Base-by-base conservation (phyloP, 1,284 basidiomycete species). In the Ganoderma lingzhi region DNA sequence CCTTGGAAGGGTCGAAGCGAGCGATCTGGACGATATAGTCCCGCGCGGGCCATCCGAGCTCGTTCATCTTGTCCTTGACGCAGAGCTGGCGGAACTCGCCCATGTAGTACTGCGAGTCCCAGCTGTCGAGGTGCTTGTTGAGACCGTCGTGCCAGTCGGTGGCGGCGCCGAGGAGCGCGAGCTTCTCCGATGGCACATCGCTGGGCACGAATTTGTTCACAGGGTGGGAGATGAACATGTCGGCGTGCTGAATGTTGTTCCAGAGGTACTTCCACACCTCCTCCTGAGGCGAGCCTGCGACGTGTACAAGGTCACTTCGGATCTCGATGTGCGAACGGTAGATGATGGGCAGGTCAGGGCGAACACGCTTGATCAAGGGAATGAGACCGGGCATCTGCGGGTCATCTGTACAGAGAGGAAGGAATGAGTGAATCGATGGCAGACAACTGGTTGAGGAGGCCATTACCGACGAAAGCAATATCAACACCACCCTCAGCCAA, bases 241-340 rank as follows among this genome's bases (percentile, higher is more conserved):
- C 94, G 62, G 93, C 90, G 37, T 91, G 85, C 78, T 94, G 86
- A 77, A 96, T 94, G 80, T 95, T 95, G 75, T 94, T 91, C 91
- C 93, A 96, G 19, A 96, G 85, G 79, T 96, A 96, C 76, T 95
- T 87, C 94, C 95, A 96, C 14, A 96, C 94, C 73, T 93, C 92
- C 76, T 93, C 88, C 76, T 96, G 94, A 37, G 93, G 92, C 6
- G 94, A 95, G 51, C 92, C 91, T 41, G 88, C 81, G 42, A 87
- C 83, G 77, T 92, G 90, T 39, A 93, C 88, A 63, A 94, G 88
- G 79, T 94, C 92, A 73, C 90, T 92, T 42, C 92, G 89, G 79
- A 96, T 94, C 82, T 96, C 95, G 71, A 96, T 96, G 83, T 96
- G 95, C 58, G 94, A 96, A 53, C 95, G 91, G 80, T 96, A 96